These are phyloP conservation scores for Zopfia rhizophila DNA, from an alignment of 2,329 filamentous ascomycete genomes.

Conservation along the genomic window DNA sequence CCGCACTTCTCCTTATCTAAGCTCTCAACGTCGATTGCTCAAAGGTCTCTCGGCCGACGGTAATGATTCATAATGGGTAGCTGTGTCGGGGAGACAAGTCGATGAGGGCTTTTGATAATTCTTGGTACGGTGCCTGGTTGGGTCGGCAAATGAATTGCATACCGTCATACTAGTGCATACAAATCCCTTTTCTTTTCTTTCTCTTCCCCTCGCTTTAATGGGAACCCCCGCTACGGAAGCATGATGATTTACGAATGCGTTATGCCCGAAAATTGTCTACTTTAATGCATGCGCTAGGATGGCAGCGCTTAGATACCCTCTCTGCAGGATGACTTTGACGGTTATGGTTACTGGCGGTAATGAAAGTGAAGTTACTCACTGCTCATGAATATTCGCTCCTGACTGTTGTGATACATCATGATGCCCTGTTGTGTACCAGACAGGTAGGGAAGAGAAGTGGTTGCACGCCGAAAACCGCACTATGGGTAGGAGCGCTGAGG, in stretches of 20 bases:
- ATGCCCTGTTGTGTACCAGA: too few relatives aligned
- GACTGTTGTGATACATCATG: too few relatives aligned
- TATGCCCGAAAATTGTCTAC: conserved; percentile 29
- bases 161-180: conserved; percentile 19
- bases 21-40: conserved; percentile 16
- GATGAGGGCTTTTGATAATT: conserved; percentile 33
- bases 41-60: conserved; percentile 33
- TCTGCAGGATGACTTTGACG: conserved; percentile 23
- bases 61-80: conserved; percentile 48
- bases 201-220: conserved; percentile 13
- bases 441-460: too few relatives aligned
- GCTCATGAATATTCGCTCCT: too few relatives aligned
- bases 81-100: conserved; percentile 18
- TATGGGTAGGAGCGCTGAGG: too few relatives aligned
- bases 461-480: too few relatives aligned
- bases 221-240: conserved; percentile 27
- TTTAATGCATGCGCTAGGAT: conserved; percentile 31
- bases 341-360: too few relatives aligned
- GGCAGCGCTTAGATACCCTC: conserved; percentile 46
- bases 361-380: too few relatives aligned
- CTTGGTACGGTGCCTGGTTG: conserved; percentile 23
- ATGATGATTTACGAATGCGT: conserved; percentile 38
- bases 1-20: conserved; percentile 52
- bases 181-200: conserved; percentile 18
- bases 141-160: conserved; percentile 22